phyloP scores from a whole-genome alignment of 192 early-diverging fungal genomes.

The Fimicolochytrium jonesii region DNA sequence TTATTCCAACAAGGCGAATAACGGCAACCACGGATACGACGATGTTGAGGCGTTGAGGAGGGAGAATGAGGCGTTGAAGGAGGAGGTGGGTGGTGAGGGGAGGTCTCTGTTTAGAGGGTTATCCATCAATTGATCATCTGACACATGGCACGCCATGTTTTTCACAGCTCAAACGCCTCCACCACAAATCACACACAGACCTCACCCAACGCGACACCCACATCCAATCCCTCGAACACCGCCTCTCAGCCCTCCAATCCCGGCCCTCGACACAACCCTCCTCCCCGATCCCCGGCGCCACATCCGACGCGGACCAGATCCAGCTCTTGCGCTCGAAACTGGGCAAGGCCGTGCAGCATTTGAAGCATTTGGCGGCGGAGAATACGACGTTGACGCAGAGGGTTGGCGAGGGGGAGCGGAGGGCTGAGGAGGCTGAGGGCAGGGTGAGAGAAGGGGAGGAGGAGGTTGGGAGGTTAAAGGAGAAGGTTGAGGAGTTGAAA shows the following conservation, averaged over 20 bases:
- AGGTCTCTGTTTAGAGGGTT: no score
- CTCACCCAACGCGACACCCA: no score
- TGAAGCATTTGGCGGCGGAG: slow-evolving; percentile 9
- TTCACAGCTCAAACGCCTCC: background rate
- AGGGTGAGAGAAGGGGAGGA: background rate
- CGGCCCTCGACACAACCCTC: background rate
- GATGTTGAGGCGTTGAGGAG: no score
- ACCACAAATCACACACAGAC: background rate
- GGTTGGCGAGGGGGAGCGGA: background rate
- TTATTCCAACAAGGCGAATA: no score
- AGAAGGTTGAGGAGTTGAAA: background rate
- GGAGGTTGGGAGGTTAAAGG: background rate
- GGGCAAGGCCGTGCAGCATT: slow-evolving; percentile 2
- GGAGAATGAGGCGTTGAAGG: no score
- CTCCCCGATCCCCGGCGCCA: background rate
- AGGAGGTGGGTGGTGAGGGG: no score
- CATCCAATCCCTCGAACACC: no score
- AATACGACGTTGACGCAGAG: background rate
- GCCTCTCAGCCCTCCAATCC: no score
- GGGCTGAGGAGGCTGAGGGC: no score
- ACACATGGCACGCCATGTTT: background rate
- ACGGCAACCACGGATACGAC: no score
- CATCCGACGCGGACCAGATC: background rate
- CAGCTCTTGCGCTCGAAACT: background rate
- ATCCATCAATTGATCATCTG: background rate